Percentiles rank a stretch among this genome's conserved stretches.
Evolutionary conservation across 2,329 filamentous ascomycete genomes (phyloP).

Genomic region (Alternaria novae-zelandiae): DNA sequence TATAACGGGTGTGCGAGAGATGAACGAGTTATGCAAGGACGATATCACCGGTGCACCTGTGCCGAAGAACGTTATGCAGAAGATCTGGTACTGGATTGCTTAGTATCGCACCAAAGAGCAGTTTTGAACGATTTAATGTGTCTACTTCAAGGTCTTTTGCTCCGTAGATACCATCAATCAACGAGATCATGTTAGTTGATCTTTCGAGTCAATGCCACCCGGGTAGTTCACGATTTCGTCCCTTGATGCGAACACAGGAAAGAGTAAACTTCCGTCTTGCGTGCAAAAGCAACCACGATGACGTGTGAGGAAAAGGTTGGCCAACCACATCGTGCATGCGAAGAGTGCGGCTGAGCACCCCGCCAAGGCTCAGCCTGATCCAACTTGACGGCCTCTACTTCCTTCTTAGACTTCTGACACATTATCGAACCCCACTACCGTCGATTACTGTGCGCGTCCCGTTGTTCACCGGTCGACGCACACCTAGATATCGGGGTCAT

Average conservation of each 20-base stretch:
- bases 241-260: too few relatives aligned
- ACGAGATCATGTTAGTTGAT: not conserved
- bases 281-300: too few relatives aligned
- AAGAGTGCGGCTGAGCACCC: too few relatives aligned
- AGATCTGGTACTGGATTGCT: slow-evolving; percentile 48
- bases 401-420: too few relatives aligned
- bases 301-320: not conserved
- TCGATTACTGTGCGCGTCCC: too few relatives aligned
- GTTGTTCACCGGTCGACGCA: too few relatives aligned
- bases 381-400: too few relatives aligned
- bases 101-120: slow-evolving; percentile 9
- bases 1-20: slow-evolving; percentile 42
- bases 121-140: not conserved
- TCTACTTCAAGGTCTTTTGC: not conserved
- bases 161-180: not conserved
- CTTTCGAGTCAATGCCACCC: not conserved
- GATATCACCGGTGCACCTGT: slow-evolving; percentile 40
- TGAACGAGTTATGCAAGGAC: slow-evolving; percentile 44
- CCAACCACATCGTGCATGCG: too few relatives aligned
- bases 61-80: slow-evolving; percentile 43
- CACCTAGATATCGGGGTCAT: not conserved
- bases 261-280: too few relatives aligned
- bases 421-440: too few relatives aligned
- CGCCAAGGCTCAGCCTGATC: too few relatives aligned
- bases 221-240: too few relatives aligned